phyloP scores from a whole-genome alignment of 164 flowering plant genomes.

The Malania oleifera region DNA sequence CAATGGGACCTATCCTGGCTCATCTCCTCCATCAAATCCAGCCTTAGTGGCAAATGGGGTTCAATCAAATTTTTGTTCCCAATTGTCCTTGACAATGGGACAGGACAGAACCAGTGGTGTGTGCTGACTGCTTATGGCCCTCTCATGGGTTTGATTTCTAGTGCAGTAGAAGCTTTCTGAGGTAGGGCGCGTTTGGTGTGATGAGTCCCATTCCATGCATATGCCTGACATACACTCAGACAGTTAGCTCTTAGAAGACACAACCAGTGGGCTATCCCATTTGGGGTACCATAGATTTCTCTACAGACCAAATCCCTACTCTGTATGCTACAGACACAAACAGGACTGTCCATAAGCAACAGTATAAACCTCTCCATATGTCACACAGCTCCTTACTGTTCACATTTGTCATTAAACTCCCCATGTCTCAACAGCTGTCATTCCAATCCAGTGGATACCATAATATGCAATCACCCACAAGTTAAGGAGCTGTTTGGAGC shows the following conservation, averaged over 20 bases:
- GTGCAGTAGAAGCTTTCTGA: neutral
- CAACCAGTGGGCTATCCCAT: constrained; percentile 13
- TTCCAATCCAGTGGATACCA: too few relatives aligned
- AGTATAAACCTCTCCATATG: constrained; percentile 1
- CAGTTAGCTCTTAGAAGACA: constrained; percentile 13
- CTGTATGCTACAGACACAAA: constrained; percentile 15
- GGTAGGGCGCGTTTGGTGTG: neutral
- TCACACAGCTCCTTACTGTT: neutral
- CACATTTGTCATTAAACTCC: too few relatives aligned
- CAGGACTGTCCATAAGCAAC: constrained; percentile 16
- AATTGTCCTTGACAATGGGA: constrained; percentile 18
- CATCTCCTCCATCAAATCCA: neutral
- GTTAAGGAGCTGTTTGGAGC: too few relatives aligned
- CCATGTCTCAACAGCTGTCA: too few relatives aligned
- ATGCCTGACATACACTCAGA: constrained; percentile 9
- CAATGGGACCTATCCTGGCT: constrained; percentile 3
- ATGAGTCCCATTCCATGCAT: constrained; percentile 18
- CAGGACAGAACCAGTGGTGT: too few relatives aligned
- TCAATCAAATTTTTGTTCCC: constrained; percentile 7
- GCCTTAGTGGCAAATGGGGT: neutral
- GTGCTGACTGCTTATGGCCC: constrained; percentile 1
- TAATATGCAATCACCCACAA: too few relatives aligned
- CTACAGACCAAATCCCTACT: constrained; percentile 17
- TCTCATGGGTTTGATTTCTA: constrained; percentile 9
- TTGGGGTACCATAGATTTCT: constrained; percentile 17